phyloP scores from a whole-genome alignment of 2,329 filamentous ascomycete species.

The Colletotrichum tropicicola region DNA sequence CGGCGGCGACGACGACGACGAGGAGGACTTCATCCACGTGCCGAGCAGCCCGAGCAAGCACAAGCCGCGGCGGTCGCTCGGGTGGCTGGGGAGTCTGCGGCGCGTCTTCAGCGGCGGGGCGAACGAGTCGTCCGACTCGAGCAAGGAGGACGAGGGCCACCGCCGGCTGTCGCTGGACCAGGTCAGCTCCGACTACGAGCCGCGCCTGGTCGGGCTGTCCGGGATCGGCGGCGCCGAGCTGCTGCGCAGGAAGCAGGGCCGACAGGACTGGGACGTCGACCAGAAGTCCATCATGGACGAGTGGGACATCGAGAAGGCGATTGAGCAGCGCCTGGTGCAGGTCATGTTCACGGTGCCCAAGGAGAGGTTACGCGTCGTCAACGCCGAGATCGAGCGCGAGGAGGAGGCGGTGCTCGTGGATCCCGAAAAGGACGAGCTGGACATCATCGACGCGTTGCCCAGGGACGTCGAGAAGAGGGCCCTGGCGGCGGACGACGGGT shows the following conservation, averaged over 20 bases:
- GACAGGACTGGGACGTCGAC: constrained; percentile 61
- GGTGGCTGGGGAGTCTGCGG: constrained; percentile 75
- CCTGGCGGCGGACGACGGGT: background rate
- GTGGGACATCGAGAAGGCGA: constrained; percentile 80
- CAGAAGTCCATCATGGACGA: constrained; percentile 69
- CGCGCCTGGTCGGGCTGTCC: constrained; percentile 51
- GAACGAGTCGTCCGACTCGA: constrained; percentile 38
- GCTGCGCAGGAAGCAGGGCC: constrained; percentile 63
- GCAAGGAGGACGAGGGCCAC: constrained; percentile 33
- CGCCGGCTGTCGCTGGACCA: constrained; percentile 40
- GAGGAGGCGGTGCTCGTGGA: constrained; percentile 54
- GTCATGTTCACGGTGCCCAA: constrained; percentile 95
- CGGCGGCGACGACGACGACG: constrained; percentile 46
- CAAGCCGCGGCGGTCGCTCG: constrained; percentile 56
- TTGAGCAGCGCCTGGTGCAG: constrained; percentile 77
- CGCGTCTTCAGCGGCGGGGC: constrained; percentile 65
- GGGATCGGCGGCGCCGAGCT: constrained; percentile 54
- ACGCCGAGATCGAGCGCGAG: constrained; percentile 67
- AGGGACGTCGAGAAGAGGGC: constrained; percentile 9
- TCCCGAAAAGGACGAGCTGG: constrained; percentile 40
- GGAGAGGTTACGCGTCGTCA: constrained; percentile 88
- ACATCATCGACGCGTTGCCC: background rate
- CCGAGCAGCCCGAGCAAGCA: constrained; percentile 66
- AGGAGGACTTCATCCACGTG: constrained; percentile 39
- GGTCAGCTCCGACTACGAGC: constrained; percentile 54